Evolutionary conservation across 2,329 filamentous ascomycete genomes (phyloP).

Genomic region (Epichloe uncinata): DNA sequence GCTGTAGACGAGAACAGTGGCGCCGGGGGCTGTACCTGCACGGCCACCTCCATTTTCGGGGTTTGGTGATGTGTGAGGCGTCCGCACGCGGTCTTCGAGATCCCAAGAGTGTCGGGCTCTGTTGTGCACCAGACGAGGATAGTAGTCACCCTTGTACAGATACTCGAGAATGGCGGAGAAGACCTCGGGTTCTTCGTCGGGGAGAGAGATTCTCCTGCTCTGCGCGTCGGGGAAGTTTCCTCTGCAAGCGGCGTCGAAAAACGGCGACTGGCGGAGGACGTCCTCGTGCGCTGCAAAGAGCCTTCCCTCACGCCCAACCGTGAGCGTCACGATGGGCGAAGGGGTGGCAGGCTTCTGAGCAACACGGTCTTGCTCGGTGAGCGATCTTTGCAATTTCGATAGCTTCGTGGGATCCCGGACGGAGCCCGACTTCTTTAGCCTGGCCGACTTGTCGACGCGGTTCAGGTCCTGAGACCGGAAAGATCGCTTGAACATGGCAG

Average conservation of each 20-base stretch:
- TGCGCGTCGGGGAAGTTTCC: slow-evolving; percentile 60
- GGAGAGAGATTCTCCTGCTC: slow-evolving; percentile 64
- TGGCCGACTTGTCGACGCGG: slow-evolving; percentile 78
- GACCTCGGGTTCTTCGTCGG: slow-evolving; percentile 74
- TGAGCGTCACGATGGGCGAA: slow-evolving; percentile 73
- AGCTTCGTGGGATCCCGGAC: slow-evolving; percentile 64
- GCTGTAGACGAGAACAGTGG: slow-evolving; percentile 56
- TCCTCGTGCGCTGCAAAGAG: slow-evolving; percentile 94
- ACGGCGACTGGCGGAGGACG: slow-evolving; percentile 73
- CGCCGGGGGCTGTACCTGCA: slow-evolving; percentile 34
- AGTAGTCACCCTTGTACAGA: slow-evolving; percentile 95
- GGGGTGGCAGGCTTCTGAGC: slow-evolving; percentile 19
- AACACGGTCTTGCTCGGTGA: slow-evolving; percentile 42
- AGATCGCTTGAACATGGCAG: slow-evolving; percentile 82
- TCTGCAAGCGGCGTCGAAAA: slow-evolving; percentile 61
- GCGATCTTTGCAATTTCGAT: slow-evolving; percentile 74
- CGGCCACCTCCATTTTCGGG: slow-evolving; percentile 31
- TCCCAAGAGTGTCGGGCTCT: slow-evolving; percentile 79
- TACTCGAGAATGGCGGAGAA: slow-evolving; percentile 92
- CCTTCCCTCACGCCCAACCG: slow-evolving; percentile 71
- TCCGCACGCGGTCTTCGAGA: slow-evolving; percentile 53
- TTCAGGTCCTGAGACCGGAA: slow-evolving; percentile 60
- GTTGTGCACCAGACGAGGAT: slow-evolving; percentile 76
- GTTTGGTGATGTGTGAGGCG: slow-evolving; percentile 39
- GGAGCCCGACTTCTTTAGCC: slow-evolving; percentile 51